Base-by-base conservation (phyloP, 2,329 filamentous ascomycete species). In the Fusarium fracticaudum region DNA sequence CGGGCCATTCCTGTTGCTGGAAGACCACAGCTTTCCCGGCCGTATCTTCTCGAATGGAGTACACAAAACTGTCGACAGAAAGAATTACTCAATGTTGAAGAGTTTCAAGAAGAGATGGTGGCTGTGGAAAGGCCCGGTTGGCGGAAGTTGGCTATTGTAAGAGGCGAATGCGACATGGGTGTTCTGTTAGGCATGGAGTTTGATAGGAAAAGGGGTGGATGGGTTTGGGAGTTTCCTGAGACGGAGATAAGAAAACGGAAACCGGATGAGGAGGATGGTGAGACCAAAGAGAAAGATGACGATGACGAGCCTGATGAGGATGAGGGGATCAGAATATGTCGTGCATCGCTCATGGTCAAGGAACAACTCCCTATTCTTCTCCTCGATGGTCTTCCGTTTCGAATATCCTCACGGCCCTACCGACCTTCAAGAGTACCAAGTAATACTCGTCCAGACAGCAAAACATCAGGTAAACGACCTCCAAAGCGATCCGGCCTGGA, bases 171-270 rank as follows among this genome's bases (percentile, higher is more conserved):
- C 14, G 77, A 78, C 8, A 64, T 76, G 48, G 76, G 73, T 5
- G 47, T 67, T 6, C 51, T 73, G 10, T 31, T 75, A 20, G 72
- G 72, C 1, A 67, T 73, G 67, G 76, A 76, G 37, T 20, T 74
- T 51, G 72, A 66, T 6, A 76, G 61, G 26, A 66, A 33, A 26
- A 69, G 43, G 24, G 64, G 45, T 5, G 68, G 67, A 5, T 79
- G 77, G 77, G 45, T 60, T n/a, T 78, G 77, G 74, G 76, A 78
- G 45, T 79, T 77, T 41, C 77, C 77, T 0, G 74, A 78, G 63
- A 40, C 61, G 4, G 73, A 77, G 43, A 64, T 22, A 13, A 57
- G 45, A 37, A 67, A n/a, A 6, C 43, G 29, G 6, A 50, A 22
- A 12, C 18, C 29, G 4, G 61, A 55, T 4, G 66, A 60, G 8